These are phyloP conservation scores for Annulohypoxylon maeteangense DNA, from an alignment of 495 filamentous ascomycete species.

Conservation along the genomic window DNA sequence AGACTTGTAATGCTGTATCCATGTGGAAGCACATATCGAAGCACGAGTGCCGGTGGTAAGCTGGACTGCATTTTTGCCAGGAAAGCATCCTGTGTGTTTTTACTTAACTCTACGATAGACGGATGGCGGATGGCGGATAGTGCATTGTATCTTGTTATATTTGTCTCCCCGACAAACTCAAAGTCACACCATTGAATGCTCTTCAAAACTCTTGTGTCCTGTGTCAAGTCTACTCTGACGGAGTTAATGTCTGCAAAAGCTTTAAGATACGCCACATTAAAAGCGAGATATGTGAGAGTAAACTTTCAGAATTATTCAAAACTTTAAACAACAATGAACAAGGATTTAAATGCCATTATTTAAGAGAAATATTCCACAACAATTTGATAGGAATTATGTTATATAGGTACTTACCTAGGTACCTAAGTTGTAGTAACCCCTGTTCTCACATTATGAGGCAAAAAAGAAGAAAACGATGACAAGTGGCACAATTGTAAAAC, in stretches of 20 bases:
- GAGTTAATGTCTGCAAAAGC: not conserved
- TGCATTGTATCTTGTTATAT: slow-evolving; percentile 36
- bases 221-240: not conserved
- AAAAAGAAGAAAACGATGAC: no score
- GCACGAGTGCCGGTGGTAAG: slow-evolving; percentile 6
- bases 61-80: slow-evolving; percentile 18
- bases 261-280: not conserved
- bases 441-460: no score
- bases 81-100: slow-evolving; percentile 32
- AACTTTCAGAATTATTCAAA: not conserved
- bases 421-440: no score
- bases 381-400: no score
- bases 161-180: slow-evolving; percentile 24
- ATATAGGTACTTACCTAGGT: no score
- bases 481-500: not conserved
- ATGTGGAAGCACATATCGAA: slow-evolving; percentile 1
- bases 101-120: slow-evolving; percentile 41
- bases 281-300: no score
- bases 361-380: no score
- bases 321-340: no score
- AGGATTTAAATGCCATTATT: no score
- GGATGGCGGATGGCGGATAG: slow-evolving; percentile 30
- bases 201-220: no score
- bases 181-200: slow-evolving; percentile 6
- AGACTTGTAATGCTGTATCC: slow-evolving; percentile 15